Evolutionary conservation across 2,329 filamentous ascomycete species (phyloP), one percentile per base, ranked within the genome.

Genomic region (Escovopsis sp.): DNA sequence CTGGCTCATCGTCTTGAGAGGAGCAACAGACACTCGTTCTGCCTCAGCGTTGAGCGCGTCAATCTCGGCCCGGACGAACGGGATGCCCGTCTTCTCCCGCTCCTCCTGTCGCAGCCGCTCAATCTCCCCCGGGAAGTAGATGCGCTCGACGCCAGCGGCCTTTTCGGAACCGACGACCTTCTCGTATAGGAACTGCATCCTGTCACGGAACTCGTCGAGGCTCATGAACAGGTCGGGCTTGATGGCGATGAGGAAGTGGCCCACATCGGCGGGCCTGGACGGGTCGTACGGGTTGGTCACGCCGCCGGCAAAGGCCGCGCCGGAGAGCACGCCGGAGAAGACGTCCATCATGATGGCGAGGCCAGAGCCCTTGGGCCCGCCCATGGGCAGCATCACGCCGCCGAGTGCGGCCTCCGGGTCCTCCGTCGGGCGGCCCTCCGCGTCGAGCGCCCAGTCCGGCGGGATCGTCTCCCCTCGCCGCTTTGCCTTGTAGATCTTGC

Each of bases 281-380:
- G 77, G 66, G 48, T 86, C 80, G 51, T 90, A 90, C 0, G 83
- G 84, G 14, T 72, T 72, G 0, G 76, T 80, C 14, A 90, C 83
- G 47, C 80, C 65, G 0, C 82, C 82, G 0, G 80, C 84, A 55
- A 84, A 90, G 0, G 81, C 81, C 23, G 76, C 78, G 0, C 82
- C 83, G 0, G 79, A 84, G 0, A 90, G 48, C 0, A 82, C 77
- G 0, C 82, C 83, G 0, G 80, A 86, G 50, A 90, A 88, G 2
- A 92, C 79, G 49, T 90, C 82, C 84, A 90, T 90, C 79, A 86
- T 88, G 37, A 90, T 72, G 1, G 79, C 63, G 28, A 90, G 53
- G 0, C 70, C 84, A 2, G 77, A 82, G 0, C 84, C 84, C 54
- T 90, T 90, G 0, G 83, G 81, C 0, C 84, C 83, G 3, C 82